Evolutionary conservation across 1,284 basidiomycete genomes (phyloP), one percentile per base, ranked within the genome.

Genomic region (Agaricales sp.): DNA sequence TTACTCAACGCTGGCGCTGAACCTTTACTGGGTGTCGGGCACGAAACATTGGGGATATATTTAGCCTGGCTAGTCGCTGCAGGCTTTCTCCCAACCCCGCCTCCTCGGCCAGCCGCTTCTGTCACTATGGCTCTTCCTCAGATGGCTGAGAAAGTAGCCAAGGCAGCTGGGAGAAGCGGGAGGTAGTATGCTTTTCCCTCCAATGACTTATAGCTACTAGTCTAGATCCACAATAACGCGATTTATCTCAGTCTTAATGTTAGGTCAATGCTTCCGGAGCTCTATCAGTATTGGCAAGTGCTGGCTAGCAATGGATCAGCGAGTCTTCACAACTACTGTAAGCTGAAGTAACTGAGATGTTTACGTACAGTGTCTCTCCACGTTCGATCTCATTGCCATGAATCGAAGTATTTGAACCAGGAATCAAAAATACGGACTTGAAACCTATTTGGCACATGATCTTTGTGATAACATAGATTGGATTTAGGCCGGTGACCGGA

Each of bases 41-140:
- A 83, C 21, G 71, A 72, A 26, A 65, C 94, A 45, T 80, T 97
- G 69, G 94, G 91, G 2, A 70, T 80, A 59, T 99, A 99, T 66
- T 67, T 99, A n/a, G 80, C 93, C 11, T 99, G 95, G 95, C 74
- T 99, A 18, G 77, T 98, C 30, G 78, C 78, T 13, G 92, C 88
- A 3, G 88, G 74, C 3, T 99, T 97, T 72, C 69, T 99, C 53
- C 83, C 88, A 6, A 44, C 64, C n/a, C 88, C 87, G 6, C 65
- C 71, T 8, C n/a, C n/a, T n/a, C n/a, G n/a, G n/a, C n/a, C n/a
- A n/a, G 53, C 55, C 3, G 41, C 54, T 1, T 56, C 58, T 2
- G 62, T 70, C 16, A 62, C 68, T 51, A 76, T 72, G 57, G 52
- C 53, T 18, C 58, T 86, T 35, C 82, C 84, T 22, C 18, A 22